Evolutionary conservation across 164 flowering plant species (phyloP), one percentile per base, ranked within the genome.

Genomic region (Vitis rupestris): DNA sequence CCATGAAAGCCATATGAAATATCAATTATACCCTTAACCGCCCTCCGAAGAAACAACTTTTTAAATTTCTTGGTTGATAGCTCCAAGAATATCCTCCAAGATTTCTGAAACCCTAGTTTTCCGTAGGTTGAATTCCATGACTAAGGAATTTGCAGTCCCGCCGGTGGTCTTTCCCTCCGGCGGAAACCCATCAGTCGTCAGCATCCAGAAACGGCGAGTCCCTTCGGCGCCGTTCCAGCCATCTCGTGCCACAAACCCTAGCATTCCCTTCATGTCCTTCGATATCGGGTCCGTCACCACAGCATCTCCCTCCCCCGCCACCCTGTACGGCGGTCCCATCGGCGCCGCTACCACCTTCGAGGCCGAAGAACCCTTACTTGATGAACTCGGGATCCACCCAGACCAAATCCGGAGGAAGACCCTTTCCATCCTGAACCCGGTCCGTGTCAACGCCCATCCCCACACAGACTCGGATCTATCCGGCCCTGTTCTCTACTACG

Each of bases 361-460:
- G 15, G 94, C 87, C 68, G 97, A 91, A 75, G 94, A 80, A 44
- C 92, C 97, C 7, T 81, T 90, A n/a, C 86, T 94, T 5, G 98
- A 94, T 78, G 98, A 94, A 61, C 90, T 94, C 50, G 98, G 96
- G 12, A 92, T 92, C 69, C 90, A 92, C 75, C 89, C 98, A 0
- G 85, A 81, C 30, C 97, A 89, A 78, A 94, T 94, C 82, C 89
- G 92, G 92, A 79, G 69, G n/a, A 92, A 94, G 64, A 86, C 94
- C 29, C 58, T 69, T 9, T 84, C 97, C 6, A 84, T 92, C 64
- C 74, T 90, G 66, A 90, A 87, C 61, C 98, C 97, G 1, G 66
- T 91, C 59, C 82, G 87, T 37, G 72, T 87, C 31, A 83, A 90
- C 69, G 72, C 88, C 3, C 61, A 67, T 56, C 83, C 87, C n/a